Evolutionary conservation across 164 flowering plant species (phyloP).

Genomic region (Vitis rotundifolia): DNA sequence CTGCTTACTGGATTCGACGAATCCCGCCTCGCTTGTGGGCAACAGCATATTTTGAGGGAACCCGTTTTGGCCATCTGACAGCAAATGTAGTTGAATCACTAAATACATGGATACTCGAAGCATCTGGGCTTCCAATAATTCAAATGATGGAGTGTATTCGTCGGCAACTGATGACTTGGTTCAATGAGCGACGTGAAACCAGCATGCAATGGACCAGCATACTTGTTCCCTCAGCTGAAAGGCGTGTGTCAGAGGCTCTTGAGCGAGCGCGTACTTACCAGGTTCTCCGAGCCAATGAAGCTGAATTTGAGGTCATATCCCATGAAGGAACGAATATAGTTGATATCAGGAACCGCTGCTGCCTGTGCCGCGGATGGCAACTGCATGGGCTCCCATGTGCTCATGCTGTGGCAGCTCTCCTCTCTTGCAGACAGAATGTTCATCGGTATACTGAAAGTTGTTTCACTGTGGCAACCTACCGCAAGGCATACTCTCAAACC

Average conservation of each 20-base stretch:
- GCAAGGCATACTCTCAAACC: constrained; percentile 22
- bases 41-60: constrained; percentile 20
- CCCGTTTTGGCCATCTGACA: constrained; percentile 13
- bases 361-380: constrained; percentile 41
- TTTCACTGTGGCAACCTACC: constrained; percentile 27
- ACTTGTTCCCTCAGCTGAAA: constrained; percentile 10
- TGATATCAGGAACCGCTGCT: constrained; percentile 17
- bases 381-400: constrained; percentile 30
- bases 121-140: constrained; percentile 9
- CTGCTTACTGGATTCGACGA: constrained; percentile 19
- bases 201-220: constrained; percentile 22
- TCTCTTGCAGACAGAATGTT: constrained; percentile 8
- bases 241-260: background rate
- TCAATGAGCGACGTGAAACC: constrained; percentile 18
- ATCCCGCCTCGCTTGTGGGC: constrained; percentile 25
- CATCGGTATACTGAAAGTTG: constrained; percentile 34
- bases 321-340: constrained; percentile 23
- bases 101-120: constrained; percentile 19
- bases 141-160: constrained; percentile 19
- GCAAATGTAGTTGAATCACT: constrained; percentile 18
- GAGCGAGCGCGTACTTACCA: constrained; percentile 24
- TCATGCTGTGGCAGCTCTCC: constrained; percentile 36
- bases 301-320: background rate
- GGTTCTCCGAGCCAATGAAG: constrained; percentile 17
- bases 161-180: constrained; percentile 19